Base-by-base conservation (phyloP, 768 basidiomycete genomes). In the Cystobasidium tubakii region DNA sequence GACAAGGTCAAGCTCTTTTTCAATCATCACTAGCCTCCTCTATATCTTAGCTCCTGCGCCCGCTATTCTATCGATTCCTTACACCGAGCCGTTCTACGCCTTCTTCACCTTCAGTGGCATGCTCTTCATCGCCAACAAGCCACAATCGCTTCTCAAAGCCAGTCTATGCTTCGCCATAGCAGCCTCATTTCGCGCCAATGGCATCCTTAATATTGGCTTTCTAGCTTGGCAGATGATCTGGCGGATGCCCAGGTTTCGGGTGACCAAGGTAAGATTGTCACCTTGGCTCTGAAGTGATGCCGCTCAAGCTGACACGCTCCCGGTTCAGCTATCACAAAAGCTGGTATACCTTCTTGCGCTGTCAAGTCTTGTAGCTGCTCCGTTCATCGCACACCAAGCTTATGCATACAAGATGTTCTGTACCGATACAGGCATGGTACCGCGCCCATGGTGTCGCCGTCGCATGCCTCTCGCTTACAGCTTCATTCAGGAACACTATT, bases 1-100 rank as follows among this genome's bases (percentile, higher is more conserved):
- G 0, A 83, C 85, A 10, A 83, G 88, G 34, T 87, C 88, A 80
- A 80, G 82, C 36, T 80, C 84, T 1, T 82, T 90, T 34, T 89
- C 93, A 1, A 82, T 84, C 44, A 83, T 90, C 19, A 83, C 89
- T 0, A 79, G 87, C 0, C 74, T 88, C 23, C 83, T 96, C 23
- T 92, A 90, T 27, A 83, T 93, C 53, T 78, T 98, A 4, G 86
- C 91, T 0, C 90, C 89, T 66, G 91, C 92, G 55, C 93, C 93
- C 1, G 85, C 86, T 0, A 87, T 90, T 25, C 85, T 87, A 29
- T 84, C 88, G 57, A 88, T 88, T 0, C 85, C 89, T 0, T 95
- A 90, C 80, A 87, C 83, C 62, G 95, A 98, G 78, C 90, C 93
- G 0, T 89, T 92, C 80, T 94, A 90, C 81, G 89, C 93, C 0